Conservation (phyloP, 169 alveolate species). For the Toxoplasma gondii region DNA sequence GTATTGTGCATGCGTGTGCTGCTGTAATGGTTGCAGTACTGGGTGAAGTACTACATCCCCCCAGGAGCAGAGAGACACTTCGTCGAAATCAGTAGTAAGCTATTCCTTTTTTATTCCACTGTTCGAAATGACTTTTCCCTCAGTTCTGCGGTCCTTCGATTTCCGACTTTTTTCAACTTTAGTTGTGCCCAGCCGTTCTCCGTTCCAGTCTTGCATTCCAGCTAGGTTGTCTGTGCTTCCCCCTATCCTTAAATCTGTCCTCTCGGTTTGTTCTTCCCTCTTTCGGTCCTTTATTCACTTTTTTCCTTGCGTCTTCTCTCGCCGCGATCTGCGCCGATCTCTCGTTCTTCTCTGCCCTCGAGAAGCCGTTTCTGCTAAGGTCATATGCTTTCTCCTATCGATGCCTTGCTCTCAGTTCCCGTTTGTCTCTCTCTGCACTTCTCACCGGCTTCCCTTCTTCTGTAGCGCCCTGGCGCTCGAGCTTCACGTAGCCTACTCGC, state of each 20-base stretch:
- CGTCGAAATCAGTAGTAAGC: constrained; percentile 20
- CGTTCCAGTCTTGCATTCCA: no score
- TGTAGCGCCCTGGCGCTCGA: not conserved
- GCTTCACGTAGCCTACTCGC: no score
- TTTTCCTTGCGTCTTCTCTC: not conserved
- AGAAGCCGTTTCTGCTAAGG: not conserved
- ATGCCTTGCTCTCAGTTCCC: not conserved
- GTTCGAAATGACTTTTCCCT: no score
- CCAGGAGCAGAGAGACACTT: constrained; percentile 4
- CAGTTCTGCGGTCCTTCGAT: not conserved
- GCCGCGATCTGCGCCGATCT: not conserved
- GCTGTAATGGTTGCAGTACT: not conserved
- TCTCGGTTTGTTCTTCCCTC: not conserved
- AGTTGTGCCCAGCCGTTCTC: no score
- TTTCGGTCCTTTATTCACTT: not conserved
- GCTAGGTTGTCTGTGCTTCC: no score
- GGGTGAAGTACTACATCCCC: constrained; percentile 33
- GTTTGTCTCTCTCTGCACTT: not conserved
- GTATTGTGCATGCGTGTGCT: not conserved
- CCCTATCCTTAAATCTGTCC: no score
- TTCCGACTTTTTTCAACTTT: no score
- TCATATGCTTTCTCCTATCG: not conserved
- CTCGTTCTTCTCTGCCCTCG: not conserved
- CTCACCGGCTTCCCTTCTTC: not conserved
- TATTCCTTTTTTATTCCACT: not conserved